Evolutionary conservation across 2,329 filamentous ascomycete genomes (phyloP), one percentile per base, ranked within the genome.

Genomic region (Monilinia polystroma): DNA sequence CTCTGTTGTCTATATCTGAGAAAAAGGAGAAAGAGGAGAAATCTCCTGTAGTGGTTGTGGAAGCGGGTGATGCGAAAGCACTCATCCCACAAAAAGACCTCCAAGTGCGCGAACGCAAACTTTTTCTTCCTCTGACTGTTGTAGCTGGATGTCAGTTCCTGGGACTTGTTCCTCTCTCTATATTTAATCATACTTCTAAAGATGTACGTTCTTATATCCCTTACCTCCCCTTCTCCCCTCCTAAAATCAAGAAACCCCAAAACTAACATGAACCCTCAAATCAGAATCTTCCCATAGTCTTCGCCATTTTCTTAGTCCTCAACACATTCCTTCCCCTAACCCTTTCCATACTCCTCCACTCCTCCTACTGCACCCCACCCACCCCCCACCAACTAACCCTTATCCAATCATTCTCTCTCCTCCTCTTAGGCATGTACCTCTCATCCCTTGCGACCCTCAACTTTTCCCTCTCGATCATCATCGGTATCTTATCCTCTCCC

Each of bases 371-470:
- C 45, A 84, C 78, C 73, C 78, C 77, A 32, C 86, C 87, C 1
- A 88, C 87, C 0, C 71, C 77, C 4, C 91, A 93, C 75, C 89
- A 94, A 75, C 88, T 90, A 74, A 85, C 88, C 58, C 85, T 97
- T 63, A 87, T 93, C 70, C 93, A 96, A 76, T 95, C 90, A 67
- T 93, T 98, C 81, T 96, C 93, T 7, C 86, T 98, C n/a, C 87
- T 99, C 16, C 83, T 96, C 12, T 85, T 98, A 0, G 95, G 95
- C 73, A 91, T 97, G 81, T 93, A 92, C 73, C 87, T 99, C 70
- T 93, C 93, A 16, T 90, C 93, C 0, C 89, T 99, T 16, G 94
- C 95, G 2, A 99, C 94, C 0, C 85, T 99, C 63, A 99, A 99
- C 79, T 99, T 99, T 82, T 93, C 90, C 3, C 87, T 97, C 18